phyloP scores from a whole-genome alignment of 352 stramenopile species.

The Globisporangium rhizosaccharum region DNA sequence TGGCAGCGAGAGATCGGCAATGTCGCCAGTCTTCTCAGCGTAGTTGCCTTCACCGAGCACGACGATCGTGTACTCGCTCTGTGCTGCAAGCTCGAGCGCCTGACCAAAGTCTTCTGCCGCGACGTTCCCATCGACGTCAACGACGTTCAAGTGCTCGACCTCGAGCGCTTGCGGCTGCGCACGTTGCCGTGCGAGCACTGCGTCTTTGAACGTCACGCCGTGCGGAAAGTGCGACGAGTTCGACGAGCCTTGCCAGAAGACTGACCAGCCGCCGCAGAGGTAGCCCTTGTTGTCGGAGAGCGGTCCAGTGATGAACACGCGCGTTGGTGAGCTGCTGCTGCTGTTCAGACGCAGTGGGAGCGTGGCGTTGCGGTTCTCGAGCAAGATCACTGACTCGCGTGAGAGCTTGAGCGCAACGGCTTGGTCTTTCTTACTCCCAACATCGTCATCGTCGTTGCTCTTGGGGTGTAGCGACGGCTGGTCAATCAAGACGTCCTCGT shows the following conservation, averaged over 20 bases:
- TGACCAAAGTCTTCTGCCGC: conserved; percentile 27
- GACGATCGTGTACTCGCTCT: conserved; percentile 68
- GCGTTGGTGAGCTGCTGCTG: conserved; percentile 6
- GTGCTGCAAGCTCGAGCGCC: conserved; percentile 35
- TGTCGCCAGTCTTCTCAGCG: conserved; percentile 78
- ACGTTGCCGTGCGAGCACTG: conserved; percentile 17
- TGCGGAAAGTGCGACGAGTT: conserved; percentile 60
- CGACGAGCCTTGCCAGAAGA: conserved; percentile 62
- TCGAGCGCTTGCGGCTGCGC: neutral
- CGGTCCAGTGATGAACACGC: conserved; percentile 59
- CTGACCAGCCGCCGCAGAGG: conserved; percentile 65
- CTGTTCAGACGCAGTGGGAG: conserved; percentile 28
- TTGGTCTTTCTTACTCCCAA: conserved; percentile 53
- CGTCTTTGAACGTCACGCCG: conserved; percentile 51
- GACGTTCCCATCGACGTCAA: conserved; percentile 43
- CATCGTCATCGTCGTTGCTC: conserved; percentile 6
- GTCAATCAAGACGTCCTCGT: no score
- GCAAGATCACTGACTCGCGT: conserved; percentile 70
- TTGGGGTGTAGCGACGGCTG: no score
- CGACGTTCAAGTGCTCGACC: conserved; percentile 36
- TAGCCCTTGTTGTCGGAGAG: conserved; percentile 65
- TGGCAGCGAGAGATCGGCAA: conserved; percentile 49
- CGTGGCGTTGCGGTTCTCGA: conserved; percentile 55
- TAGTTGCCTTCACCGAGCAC: conserved; percentile 76
- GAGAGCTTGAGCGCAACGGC: conserved; percentile 53